phyloP scores from a whole-genome alignment of 345 rosid species.

The Dipteronia sinensis region DNA sequence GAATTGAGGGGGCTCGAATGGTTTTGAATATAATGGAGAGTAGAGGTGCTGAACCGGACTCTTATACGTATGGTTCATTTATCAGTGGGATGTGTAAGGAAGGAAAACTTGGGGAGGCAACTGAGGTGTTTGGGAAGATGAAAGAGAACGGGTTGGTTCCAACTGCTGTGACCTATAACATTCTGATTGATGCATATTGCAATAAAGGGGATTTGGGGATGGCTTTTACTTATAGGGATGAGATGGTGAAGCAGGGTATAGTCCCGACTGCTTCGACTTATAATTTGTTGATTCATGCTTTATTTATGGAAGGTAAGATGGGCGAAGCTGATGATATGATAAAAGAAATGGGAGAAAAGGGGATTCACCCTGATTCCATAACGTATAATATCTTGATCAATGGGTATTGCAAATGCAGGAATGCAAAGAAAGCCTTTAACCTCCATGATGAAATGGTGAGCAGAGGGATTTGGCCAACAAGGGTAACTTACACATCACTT shows the following conservation, averaged over 20 bases:
- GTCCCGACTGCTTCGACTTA: conserved; percentile 72
- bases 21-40: conserved; percentile 59
- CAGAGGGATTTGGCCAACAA: conserved; percentile 66
- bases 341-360: conserved; percentile 65
- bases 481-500: conserved; percentile 75
- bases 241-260: conserved; percentile 73
- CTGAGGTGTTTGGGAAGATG: conserved; percentile 60
- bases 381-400: conserved; percentile 85
- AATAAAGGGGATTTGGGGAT: conserved; percentile 61
- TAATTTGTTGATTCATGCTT: conserved; percentile 77
- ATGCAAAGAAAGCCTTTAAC: conserved; percentile 68
- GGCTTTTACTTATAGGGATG: conserved; percentile 70
- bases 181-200: conserved; percentile 76
- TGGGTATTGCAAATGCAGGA: conserved; percentile 74
- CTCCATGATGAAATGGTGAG: conserved; percentile 68
- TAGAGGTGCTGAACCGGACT: conserved; percentile 66
- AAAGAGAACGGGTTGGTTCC: conserved; percentile 64
- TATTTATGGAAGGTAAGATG: conserved; percentile 70
- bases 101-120: conserved; percentile 67
- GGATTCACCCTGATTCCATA: conserved; percentile 59
- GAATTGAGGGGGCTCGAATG: conserved; percentile 70
- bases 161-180: conserved; percentile 74
- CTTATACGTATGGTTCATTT: conserved; percentile 75
- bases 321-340: conserved; percentile 63
- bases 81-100: conserved; percentile 78